A percentile compares a stretch with the other conserved stretches of the same genome.
Evolutionary conservation across 192 early-diverging fungal genomes (phyloP).

Genomic region (Polychytrium aggregatum): DNA sequence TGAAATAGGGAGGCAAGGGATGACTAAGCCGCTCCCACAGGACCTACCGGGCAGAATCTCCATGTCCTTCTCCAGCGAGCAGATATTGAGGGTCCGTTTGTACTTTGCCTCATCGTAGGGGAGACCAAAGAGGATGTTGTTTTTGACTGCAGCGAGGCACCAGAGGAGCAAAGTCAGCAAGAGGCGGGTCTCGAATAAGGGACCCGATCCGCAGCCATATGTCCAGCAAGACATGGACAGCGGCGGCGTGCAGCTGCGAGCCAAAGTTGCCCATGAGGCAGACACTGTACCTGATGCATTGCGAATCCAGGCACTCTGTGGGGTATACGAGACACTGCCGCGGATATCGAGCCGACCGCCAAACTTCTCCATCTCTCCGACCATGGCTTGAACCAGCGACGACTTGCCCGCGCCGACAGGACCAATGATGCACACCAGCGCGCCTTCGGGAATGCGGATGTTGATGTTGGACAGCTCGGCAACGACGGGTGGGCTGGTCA

Average conservation of each 20-base stretch:
- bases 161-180: too few relatives aligned
- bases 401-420: conserved; percentile 66
- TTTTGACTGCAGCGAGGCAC: too few relatives aligned
- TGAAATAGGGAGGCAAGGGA: too few relatives aligned
- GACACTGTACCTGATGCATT: too few relatives aligned
- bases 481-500: background rate
- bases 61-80: conserved; percentile 31
- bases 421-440: conserved; percentile 54
- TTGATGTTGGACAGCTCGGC: conserved; percentile 6
- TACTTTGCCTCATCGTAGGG: conserved; percentile 20
- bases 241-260: too few relatives aligned
- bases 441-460: conserved; percentile 18
- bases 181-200: too few relatives aligned
- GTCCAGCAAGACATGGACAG: too few relatives aligned
- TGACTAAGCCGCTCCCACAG: too few relatives aligned
- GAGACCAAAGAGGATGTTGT: conserved; percentile 36
- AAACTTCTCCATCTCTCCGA: conserved; percentile 55
- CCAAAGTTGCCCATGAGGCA: too few relatives aligned
- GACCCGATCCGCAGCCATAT: too few relatives aligned
- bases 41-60: conserved; percentile 14
- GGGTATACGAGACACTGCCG: background rate
- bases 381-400: conserved; percentile 60
- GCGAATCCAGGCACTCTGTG: background rate
- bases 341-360: conserved; percentile 25
- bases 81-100: conserved; percentile 18